phyloP scores from a whole-genome alignment of 78 protist genomes.

The Chrysochromulina parva region DNA sequence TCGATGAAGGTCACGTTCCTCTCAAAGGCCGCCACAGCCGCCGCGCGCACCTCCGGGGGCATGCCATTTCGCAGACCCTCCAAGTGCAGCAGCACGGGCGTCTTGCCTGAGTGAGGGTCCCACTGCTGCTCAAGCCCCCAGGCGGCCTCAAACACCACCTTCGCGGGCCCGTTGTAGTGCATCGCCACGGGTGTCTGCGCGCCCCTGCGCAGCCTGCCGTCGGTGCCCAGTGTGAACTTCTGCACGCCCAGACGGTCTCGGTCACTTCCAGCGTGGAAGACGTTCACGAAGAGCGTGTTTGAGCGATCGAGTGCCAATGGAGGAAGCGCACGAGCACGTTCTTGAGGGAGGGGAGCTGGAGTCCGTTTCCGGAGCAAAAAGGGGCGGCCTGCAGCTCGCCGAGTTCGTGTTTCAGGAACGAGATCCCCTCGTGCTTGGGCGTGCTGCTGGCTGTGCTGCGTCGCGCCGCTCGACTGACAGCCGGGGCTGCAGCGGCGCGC shows the following conservation, averaged over 20 bases:
- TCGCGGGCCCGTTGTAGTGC: slow-evolving; percentile 4
- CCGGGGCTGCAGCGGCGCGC: too few species aligned
- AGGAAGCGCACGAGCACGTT: too few species aligned
- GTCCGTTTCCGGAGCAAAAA: too few species aligned
- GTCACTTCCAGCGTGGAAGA: neutral
- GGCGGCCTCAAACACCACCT: neutral
- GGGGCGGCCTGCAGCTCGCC: too few species aligned
- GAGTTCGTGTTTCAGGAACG: too few species aligned
- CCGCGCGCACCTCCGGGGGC: neutral
- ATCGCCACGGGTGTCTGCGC: neutral
- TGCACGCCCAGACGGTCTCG: too few species aligned
- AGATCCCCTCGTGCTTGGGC: too few species aligned
- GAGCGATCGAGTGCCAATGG: neutral
- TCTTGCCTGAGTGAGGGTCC: neutral
- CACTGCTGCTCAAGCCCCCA: neutral
- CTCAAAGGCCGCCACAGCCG: neutral
- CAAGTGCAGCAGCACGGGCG: neutral
- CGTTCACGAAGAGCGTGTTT: neutral
- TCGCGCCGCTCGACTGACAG: too few species aligned
- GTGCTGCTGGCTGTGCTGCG: too few species aligned
- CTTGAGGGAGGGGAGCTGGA: too few species aligned
- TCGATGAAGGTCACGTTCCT: neutral
- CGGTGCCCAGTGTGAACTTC: neutral
- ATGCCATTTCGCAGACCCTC: neutral
- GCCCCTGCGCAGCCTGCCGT: neutral